These are phyloP conservation scores for Meira nashicola DNA, from an alignment of 1,284 basidiomycete genomes.

Conservation along the genomic window DNA sequence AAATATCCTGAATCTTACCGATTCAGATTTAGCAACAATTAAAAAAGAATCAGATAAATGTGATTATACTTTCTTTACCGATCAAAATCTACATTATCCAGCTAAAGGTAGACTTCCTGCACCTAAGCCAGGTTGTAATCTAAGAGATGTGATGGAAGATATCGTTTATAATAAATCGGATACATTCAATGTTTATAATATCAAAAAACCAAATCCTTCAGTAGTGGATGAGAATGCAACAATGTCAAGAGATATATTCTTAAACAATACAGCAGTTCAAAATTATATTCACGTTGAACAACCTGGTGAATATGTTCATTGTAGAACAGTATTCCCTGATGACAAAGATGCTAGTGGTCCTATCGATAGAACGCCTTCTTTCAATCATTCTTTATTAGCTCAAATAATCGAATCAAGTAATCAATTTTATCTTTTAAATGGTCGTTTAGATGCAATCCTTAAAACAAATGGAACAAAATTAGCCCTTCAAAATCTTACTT, in stretches of 20 bases:
- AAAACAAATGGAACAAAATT: too few relatives aligned
- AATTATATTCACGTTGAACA: too few relatives aligned
- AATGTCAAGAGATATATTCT: too few relatives aligned
- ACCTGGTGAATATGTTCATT: too few relatives aligned
- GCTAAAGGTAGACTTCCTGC: conserved; percentile 24
- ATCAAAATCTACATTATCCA: conserved; percentile 39
- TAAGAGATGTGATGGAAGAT: conserved; percentile 2
- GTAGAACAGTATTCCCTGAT: too few relatives aligned
- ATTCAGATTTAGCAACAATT: conserved; percentile 19
- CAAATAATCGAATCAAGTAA: conserved; percentile 26
- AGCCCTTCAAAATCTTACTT: conserved; percentile 46
- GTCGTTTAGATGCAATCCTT: too few relatives aligned
- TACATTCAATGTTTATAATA: conserved; percentile 24
- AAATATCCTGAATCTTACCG: conserved; percentile 14
- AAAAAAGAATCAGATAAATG: conserved; percentile 27
- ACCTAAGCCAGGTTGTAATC: conserved; percentile 10
- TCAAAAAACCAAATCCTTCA: conserved; percentile 2
- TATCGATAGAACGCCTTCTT: neutral
- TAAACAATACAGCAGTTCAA: too few relatives aligned
- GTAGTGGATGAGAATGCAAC: neutral
- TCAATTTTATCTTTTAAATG: too few relatives aligned
- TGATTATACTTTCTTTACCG: conserved; percentile 29
- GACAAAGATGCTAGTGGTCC: neutral
- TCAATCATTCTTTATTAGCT: conserved; percentile 22
- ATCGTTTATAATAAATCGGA: conserved; percentile 18